phyloP scores from a whole-genome alignment of 345 rosid species.

The Camelina hispida region DNA sequence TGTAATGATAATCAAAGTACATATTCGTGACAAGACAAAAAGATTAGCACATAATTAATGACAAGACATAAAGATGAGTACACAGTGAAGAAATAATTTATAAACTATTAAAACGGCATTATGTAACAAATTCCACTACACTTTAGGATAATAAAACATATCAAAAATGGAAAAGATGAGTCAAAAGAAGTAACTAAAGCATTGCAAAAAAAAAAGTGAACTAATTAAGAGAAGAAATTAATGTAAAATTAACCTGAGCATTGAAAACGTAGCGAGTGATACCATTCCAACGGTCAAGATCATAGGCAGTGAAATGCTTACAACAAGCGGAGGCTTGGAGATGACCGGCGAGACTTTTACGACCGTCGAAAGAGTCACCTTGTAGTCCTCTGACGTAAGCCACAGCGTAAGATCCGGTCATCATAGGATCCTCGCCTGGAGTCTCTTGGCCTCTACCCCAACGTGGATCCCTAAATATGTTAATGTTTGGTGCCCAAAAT shows the following conservation, averaged over 20 bases:
- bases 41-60: slow-evolving; percentile 19
- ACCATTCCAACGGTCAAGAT: slow-evolving; percentile 87
- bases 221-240: not conserved
- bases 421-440: slow-evolving; percentile 82
- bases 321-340: slow-evolving; percentile 84
- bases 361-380: slow-evolving; percentile 59
- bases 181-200: slow-evolving; percentile 11
- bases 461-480: slow-evolving; percentile 88
- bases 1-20: slow-evolving; percentile 4
- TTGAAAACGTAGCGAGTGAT: slow-evolving; percentile 69
- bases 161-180: not conserved
- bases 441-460: slow-evolving; percentile 97
- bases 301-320: slow-evolving; percentile 93
- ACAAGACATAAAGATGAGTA: slow-evolving; percentile 25
- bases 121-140: slow-evolving; percentile 7
- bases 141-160: not conserved
- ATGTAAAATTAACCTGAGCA: slow-evolving; percentile 66
- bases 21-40: slow-evolving; percentile 36
- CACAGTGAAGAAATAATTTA: not conserved
- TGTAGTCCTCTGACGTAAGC: slow-evolving; percentile 82
- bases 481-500: slow-evolving; percentile 83
- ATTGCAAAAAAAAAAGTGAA: not conserved
- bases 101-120: slow-evolving; percentile 6
- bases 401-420: slow-evolving; percentile 66
- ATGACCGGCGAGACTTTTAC: slow-evolving; percentile 41